A percentile compares a stretch with the other conserved stretches of the same genome.
These are phyloP conservation scores for Aureobasidium sp. DNA, from an alignment of 2,329 filamentous ascomycete species.

Conservation along the genomic window DNA sequence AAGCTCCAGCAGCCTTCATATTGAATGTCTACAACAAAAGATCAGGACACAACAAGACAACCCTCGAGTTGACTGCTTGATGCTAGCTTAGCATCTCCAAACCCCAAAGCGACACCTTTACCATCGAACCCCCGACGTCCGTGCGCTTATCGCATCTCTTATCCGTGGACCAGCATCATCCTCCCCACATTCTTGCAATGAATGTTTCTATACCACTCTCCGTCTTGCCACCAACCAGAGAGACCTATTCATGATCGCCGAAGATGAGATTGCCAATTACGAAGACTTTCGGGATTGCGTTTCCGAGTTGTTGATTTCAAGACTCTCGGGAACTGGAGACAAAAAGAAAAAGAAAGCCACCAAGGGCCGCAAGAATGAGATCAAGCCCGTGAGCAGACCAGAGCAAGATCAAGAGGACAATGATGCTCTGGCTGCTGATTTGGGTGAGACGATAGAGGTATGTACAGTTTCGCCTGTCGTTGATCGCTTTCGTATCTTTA, in stretches of 20 bases:
- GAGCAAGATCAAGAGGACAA: conserved; percentile 20
- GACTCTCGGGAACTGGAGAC: conserved; percentile 43
- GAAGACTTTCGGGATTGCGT: conserved; percentile 68
- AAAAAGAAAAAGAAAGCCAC: conserved; percentile 41
- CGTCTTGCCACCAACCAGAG: not conserved
- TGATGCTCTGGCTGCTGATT: conserved; percentile 51
- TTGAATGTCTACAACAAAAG: not conserved
- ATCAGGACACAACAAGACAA: not conserved
- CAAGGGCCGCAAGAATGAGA: conserved; percentile 34
- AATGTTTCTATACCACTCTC: not conserved
- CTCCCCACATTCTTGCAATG: not conserved
- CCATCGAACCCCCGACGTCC: not conserved
- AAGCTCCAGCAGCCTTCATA: conserved; percentile 27
- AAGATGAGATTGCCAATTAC: conserved; percentile 48
- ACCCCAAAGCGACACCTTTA: conserved; percentile 12
- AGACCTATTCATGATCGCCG: conserved; percentile 27
- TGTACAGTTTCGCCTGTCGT: not conserved
- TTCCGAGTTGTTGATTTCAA: conserved; percentile 60
- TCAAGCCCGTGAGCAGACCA: conserved; percentile 28
- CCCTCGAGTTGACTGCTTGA: not conserved
- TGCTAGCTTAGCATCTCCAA: not conserved
- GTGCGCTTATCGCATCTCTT: conserved; percentile 9
- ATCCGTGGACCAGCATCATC: not conserved
- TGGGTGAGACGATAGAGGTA: conserved; percentile 72
- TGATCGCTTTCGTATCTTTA: not conserved